A percentile compares a stretch with the other conserved stretches of the same genome.
Evolutionary conservation across 1,139 yeast genomes (phyloP).

Genomic region (Taiozyma sp.): DNA sequence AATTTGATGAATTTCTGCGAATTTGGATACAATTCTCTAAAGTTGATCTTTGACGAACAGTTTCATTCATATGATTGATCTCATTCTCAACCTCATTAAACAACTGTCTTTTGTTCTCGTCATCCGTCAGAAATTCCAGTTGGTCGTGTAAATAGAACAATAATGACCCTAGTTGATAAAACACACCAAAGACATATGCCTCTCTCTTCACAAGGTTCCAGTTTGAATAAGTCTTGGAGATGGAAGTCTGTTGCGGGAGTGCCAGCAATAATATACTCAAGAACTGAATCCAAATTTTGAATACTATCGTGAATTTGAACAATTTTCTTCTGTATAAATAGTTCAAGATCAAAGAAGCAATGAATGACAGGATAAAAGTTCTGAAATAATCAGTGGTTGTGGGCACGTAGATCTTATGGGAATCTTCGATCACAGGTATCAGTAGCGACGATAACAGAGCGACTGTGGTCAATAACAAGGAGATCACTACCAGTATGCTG

Average conservation of each 20-base stretch:
- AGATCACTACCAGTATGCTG: background rate
- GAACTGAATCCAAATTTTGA: constrained; percentile 18
- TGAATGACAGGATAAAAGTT: constrained; percentile 13
- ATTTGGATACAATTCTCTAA: constrained; percentile 19
- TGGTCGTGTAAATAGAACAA: constrained; percentile 12
- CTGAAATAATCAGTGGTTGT: constrained; percentile 17
- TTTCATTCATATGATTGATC: constrained; percentile 7
- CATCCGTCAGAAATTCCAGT: constrained; percentile 10
- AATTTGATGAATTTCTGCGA: constrained; percentile 17
- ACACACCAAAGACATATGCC: constrained; percentile 19
- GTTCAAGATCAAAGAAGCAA: constrained; percentile 15
- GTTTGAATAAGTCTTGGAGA: constrained; percentile 7
- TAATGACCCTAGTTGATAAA: constrained; percentile 10
- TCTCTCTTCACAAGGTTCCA: constrained; percentile 21
- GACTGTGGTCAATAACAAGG: background rate
- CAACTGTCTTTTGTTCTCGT: constrained; percentile 2
- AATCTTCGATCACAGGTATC: constrained; percentile 10
- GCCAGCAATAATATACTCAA: constrained; percentile 16
- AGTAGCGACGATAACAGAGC: constrained; percentile 1
- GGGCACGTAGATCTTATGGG: constrained; percentile 16
- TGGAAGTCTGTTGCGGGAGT: constrained; percentile 20
- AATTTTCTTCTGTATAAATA: constrained; percentile 9
- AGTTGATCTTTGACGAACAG: constrained; percentile 17
- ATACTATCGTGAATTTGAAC: constrained; percentile 5
- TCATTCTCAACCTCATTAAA: background rate